phyloP scores from a whole-genome alignment of 441 rosid genomes.

The Mallotus japonicus region DNA sequence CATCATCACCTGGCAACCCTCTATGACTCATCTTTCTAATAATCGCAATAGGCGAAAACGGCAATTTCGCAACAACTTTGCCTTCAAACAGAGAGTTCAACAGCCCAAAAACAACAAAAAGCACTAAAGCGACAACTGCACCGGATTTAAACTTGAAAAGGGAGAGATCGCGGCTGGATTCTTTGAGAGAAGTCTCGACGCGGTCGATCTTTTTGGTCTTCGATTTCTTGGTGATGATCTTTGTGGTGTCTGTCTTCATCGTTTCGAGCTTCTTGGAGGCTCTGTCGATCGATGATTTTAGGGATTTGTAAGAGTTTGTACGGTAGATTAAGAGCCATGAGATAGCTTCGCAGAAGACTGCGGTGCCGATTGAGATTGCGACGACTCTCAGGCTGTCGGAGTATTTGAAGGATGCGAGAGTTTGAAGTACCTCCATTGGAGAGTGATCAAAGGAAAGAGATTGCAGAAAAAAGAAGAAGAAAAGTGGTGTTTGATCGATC shows the following conservation, averaged over 20 bases:
- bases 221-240: slow-evolving; percentile 22
- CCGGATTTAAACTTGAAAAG: slow-evolving; percentile 96
- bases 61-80: slow-evolving; percentile 80
- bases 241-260: slow-evolving; percentile 68
- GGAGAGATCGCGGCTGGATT: slow-evolving; percentile 76
- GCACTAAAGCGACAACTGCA: slow-evolving; percentile 79
- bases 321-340: slow-evolving; percentile 93
- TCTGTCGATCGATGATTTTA: slow-evolving; percentile 81
- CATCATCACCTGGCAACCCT: slow-evolving; percentile 71
- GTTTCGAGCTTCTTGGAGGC: slow-evolving; percentile 88
- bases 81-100: slow-evolving; percentile 87
- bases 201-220: slow-evolving; percentile 87
- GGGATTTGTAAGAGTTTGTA: slow-evolving; percentile 76
- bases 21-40: slow-evolving; percentile 91
- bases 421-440: slow-evolving; percentile 21
- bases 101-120: slow-evolving; percentile 74
- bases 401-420: slow-evolving; percentile 43
- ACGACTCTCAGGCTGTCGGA: slow-evolving; percentile 77
- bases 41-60: slow-evolving; percentile 70
- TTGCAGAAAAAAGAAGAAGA: too few relatives aligned
- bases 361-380: slow-evolving; percentile 85
- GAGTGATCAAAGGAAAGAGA: too few relatives aligned
- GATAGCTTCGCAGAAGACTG: slow-evolving; percentile 83
- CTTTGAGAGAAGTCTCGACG: slow-evolving; percentile 71
- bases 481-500: too few relatives aligned